A percentile compares a stretch with the other conserved stretches of the same genome.
phyloP scores from a whole-genome alignment of 1,139 yeast genomes.

The Candida mesenterica region DNA sequence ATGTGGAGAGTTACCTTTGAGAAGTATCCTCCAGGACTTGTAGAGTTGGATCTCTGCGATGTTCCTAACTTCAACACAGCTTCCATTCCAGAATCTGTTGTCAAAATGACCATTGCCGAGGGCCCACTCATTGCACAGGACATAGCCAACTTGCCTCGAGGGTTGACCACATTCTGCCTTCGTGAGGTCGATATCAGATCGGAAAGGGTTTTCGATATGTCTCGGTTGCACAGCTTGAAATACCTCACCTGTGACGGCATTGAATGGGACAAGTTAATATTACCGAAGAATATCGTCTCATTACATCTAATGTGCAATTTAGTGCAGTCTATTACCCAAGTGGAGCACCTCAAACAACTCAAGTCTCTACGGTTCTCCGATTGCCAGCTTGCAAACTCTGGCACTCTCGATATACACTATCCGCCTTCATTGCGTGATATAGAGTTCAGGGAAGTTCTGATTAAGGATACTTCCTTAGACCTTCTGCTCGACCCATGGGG shows the following conservation, averaged over 20 bases:
- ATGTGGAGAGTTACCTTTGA: constrained; percentile 1
- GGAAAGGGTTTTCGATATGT: background rate
- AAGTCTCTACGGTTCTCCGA: background rate
- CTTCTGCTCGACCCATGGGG: constrained; percentile 1
- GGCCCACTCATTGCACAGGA: background rate
- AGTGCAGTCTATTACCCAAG: background rate
- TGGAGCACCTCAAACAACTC: background rate
- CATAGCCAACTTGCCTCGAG: background rate
- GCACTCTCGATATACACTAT: background rate
- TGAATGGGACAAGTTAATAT: constrained; percentile 1
- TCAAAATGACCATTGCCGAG: background rate
- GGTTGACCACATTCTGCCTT: background rate
- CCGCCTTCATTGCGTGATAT: background rate
- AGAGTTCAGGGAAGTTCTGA: constrained; percentile 1
- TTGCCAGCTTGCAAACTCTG: background rate
- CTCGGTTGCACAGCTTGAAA: background rate
- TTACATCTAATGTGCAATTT: background rate
- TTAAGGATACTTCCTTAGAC: background rate
- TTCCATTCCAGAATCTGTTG: background rate
- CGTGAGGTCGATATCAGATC: background rate
- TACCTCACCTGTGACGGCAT: background rate
- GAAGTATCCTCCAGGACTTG: background rate
- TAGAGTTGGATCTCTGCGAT: constrained; percentile 1
- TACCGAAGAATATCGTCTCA: background rate
- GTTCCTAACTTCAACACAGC: background rate